Base-by-base conservation (phyloP, 2,329 filamentous ascomycete species). In the Colletotrichum sp. region DNA sequence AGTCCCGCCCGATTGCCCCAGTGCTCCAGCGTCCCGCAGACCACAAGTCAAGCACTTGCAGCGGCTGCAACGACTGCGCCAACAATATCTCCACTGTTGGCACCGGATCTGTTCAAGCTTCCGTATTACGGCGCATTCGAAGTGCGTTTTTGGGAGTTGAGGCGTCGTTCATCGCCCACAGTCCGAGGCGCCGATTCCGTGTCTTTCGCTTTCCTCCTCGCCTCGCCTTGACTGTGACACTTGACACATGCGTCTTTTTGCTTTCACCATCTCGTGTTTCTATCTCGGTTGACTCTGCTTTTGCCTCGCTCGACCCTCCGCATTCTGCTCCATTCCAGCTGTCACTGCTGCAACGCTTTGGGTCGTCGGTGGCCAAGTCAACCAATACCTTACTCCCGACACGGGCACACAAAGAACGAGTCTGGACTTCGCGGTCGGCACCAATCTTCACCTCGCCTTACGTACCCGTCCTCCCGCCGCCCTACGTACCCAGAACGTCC, bases 31-130 rank as follows among this genome's bases (percentile, higher is more conserved):
- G 52, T 65, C 52, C 67, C 43, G 68, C 67, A 32, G 34, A 58
- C 30, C 34, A 65, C 32, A 36, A 67, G 26, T 60, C 52, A 58
- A 68, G 55, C 43, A 66, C 65, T 67, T 32, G 65, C 65, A 56
- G 55, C 34, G 32, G 61, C 30, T 43, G 55, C 66, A 60, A n/a
- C 55, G 66, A 69, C 61, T 67, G 70, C 73, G 64, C 73, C 73
- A 69, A 75, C 73, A 73, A 48, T 38, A 64, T 64, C 34, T 56
- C 71, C 73, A 58, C 56, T 65, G n/a, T 30, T 52, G 58, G 56
- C 64, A 64, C 73, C 73, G 73, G 36, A 73, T 75, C 56, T 55
- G 70, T 68, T 68, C 58, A 58, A 38, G 68, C 36, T 62, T 62
- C 67, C 67, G 67, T 70, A 62, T 70, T 70, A 70, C 67, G 67